These are phyloP conservation scores for Alternaria gaisen DNA, from an alignment of 2,329 filamentous ascomycete genomes.

Conservation along the genomic window DNA sequence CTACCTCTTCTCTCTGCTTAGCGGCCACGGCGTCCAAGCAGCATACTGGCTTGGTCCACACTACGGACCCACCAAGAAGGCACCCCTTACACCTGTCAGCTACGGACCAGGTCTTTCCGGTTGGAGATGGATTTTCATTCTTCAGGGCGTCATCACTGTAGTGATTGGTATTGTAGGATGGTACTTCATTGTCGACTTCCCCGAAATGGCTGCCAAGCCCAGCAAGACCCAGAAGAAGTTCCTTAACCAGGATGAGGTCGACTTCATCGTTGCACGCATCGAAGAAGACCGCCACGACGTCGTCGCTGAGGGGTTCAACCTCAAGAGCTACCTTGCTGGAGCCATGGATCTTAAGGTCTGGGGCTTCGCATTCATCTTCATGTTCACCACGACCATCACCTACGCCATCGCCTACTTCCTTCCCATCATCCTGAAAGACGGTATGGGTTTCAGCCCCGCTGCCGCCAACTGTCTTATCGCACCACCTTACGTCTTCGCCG, in stretches of 20 bases:
- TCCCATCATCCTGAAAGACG: slow-evolving; percentile 42
- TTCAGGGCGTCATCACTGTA: slow-evolving; percentile 34
- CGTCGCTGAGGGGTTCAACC: slow-evolving; percentile 37
- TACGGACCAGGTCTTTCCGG: slow-evolving; percentile 45
- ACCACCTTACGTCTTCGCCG: slow-evolving; percentile 40
- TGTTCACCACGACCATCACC: slow-evolving; percentile 36
- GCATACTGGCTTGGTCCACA: slow-evolving; percentile 32
- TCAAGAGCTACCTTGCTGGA: slow-evolving; percentile 29
- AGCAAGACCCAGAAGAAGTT: slow-evolving; percentile 35
- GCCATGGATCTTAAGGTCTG: slow-evolving; percentile 34
- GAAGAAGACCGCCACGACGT: slow-evolving; percentile 41
- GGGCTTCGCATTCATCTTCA: slow-evolving; percentile 34
- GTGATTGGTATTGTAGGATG: slow-evolving; percentile 31
- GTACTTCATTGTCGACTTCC: slow-evolving; percentile 41
- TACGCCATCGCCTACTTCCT: slow-evolving; percentile 45
- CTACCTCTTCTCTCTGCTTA: slow-evolving; percentile 56
- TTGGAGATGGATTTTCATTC: slow-evolving; percentile 41
- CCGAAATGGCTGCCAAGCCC: slow-evolving; percentile 32
- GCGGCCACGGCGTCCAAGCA: slow-evolving; percentile 55
- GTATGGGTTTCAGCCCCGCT: slow-evolving; percentile 40
- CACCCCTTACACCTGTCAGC: slow-evolving; percentile 29
- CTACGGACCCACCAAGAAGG: slow-evolving; percentile 45
- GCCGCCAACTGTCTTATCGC: slow-evolving; percentile 39
- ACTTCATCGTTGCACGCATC: slow-evolving; percentile 40
- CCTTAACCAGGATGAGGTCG: slow-evolving; percentile 36